Base-by-base conservation (phyloP, 768 basidiomycete species). In the Calocybe cyanea region DNA sequence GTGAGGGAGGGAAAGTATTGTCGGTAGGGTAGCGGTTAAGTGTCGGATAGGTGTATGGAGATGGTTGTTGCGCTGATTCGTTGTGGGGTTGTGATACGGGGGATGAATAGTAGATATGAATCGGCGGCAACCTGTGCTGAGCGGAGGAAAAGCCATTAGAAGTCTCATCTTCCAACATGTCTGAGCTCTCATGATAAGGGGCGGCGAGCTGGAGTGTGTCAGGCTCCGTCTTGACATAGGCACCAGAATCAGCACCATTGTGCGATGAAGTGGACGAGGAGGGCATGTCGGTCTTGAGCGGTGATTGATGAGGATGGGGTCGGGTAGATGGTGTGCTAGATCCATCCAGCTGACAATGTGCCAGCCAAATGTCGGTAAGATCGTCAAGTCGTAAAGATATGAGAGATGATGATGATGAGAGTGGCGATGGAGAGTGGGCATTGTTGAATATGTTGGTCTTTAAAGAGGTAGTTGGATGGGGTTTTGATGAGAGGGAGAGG, bases 301-400 rank as follows among this genome's bases (percentile, higher is more conserved):
- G 10, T 30, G 32, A 17, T 11, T 41, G 45, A n/a, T 41, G 32
- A 20, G 39, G 35, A 31, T 42, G 24, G 18, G 47, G 17, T n/a
- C n/a, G n/a, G n/a, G n/a, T n/a, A n/a, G n/a, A n/a, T n/a, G n/a
- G n/a, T n/a, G n/a, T n/a, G n/a, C n/a, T 32, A 30, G 46, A 49
- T 8, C 49, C 3, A 33, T 49, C 53, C 21, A 68, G 59, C 34
- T 77, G 72, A 28, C 80, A 71, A 54, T 81, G 76, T 24, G 71
- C 67, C 17, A 85, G 70, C 81, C 82, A 87, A 33, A 83, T 71
- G 39, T 73, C 62, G 7, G 74, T 65, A 33, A 85, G 68, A 54
- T 83, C 83, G 38, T 83, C 72, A 10, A 81, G 57, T 0, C 75
- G 72, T 43, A 81, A 67, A 15, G 79, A 67, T 25, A 85, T 63